Evolutionary conservation across 2,329 filamentous ascomycete species (phyloP), one percentile per base, ranked within the genome.

Genomic region (Ascochyta clinopodiicola): DNA sequence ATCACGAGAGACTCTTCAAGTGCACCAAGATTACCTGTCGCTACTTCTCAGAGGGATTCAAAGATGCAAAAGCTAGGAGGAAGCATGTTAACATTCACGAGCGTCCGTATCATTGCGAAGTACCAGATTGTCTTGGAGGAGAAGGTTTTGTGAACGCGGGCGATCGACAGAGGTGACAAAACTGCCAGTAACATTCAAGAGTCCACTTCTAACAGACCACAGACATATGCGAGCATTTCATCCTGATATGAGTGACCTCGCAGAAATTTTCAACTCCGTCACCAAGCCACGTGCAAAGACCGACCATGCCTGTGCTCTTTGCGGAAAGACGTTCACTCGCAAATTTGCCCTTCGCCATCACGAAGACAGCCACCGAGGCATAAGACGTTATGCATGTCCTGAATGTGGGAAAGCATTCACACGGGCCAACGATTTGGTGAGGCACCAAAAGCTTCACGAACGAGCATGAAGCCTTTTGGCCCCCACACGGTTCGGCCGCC

Each of bases 41-140:
- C 10, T 79, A 73, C 64, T 82, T 81, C 60, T 70, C 78, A 39
- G 67, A 78, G 36, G 80, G 80, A 0, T 81, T 79, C 62, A 62
- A 63, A 6, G 67, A 63, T 8, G 38, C 60, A 1, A 59, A 64
- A 9, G 60, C 59, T 0, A 68, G 72, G 6, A 73, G 80, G 1
- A 51, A 58, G 3, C 80, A 82, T 55, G 50, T 71, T 9, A 64
- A 68, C 39, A 67, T 74, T 4, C 80, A 82, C 51, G 72, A 76
- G 19, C 68, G 78, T 2, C 78, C 79, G 0, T 80, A 70, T 51
- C 68, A 65, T 10, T 81, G 79, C 44, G 64, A 66, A 0, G 56
- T 76, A 0, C 29, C 51, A 2, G 66, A 76, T 2, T 81, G 79
- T 47, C 58, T 64, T 2, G 56, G 71, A 5, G 68, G 61, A 4